Base-by-base conservation (phyloP, 257 asterid species). In the Capsicum baccatum region DNA sequence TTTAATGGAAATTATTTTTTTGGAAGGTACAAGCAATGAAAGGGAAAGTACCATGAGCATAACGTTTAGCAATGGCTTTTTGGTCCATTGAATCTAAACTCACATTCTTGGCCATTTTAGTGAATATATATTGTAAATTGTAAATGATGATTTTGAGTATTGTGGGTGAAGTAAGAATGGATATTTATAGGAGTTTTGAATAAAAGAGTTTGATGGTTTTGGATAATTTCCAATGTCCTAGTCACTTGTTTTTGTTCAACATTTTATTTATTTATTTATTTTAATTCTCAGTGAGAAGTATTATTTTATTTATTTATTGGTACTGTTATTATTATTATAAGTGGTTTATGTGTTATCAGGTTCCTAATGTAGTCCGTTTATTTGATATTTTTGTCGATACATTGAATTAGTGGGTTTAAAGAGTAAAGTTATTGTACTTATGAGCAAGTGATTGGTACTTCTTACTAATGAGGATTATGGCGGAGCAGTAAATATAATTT, bases 61-160 rank as follows among this genome's bases (percentile, higher is more conserved):
- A 95, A 21, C 95, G 97, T 74, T 88, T 94, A 58, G 98, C 97
- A 78, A 92, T 86, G 83, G 98, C 97, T 89, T 88, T 93, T 69
- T 94, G 95, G 84, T 93, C 98, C 0, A 89, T 70, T 11, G 97
- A 91, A 85, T 91, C 89, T 82, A 91, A 80, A 80, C 71, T 80
- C 11, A 84, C 88, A 83, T 85, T 87, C 44, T 87, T 90, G 56
- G 88, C 87, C 92, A 87, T 89, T 21, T 13, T 57, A 39, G 14
- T 26, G 8, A 19, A 63, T 37, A 21, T 19, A 62, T 63, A 21
- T 63, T 47, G 14, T n/a, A n/a, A 8, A 21, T 63, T 47, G 14
- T n/a, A n/a, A 8, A 16, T 42, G 8, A n/a, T 47, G 57, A 52
- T n/a, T 44, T 35, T 35, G 39, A 67, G 19, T 54, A 26, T 68